Base-by-base conservation (phyloP, 2,329 filamentous ascomycete genomes). In the Thelonectria discophora region DNA sequence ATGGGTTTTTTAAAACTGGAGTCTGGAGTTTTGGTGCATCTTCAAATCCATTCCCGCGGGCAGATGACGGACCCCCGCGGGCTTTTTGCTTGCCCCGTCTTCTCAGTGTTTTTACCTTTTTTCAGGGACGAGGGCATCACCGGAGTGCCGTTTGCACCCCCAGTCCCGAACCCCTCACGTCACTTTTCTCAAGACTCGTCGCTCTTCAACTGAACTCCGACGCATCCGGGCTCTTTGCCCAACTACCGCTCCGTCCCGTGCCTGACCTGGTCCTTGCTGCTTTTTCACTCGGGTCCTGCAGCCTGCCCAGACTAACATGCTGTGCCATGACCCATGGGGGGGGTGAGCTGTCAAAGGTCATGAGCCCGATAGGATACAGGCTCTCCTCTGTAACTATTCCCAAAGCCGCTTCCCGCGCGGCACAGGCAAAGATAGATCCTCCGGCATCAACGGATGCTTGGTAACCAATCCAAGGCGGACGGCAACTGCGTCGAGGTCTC, bases 241-340 rank as follows among this genome's bases (percentile, higher is more conserved):
- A 59, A 59, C 56, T 54, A 52, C 50, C 56, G 56, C 20, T 13
- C 49, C 6, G 49, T 34, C n/a, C 37, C 42, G 32, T 20, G 30
- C 56, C 46, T 20, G 39, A 48, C 50, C 56, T 32, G 48, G 56
- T 39, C 24, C 48, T 17, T 39, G 27, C 27, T 30, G 27, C 27
- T 24, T 24, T 30, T 30, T 30, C 9, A 2, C 27, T 18, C 7
- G 32, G 12, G 48, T 24, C 30, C 34, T 37, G 34, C 27, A 30
- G 15, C 12, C 15, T 37, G n/a, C n/a, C n/a, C n/a, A n/a, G n/a
- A n/a, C n/a, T n/a, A n/a, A n/a, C n/a, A n/a, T 24, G 21, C 3
- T 24, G 3, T 24, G 11, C 34, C 12, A 37, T 30, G 34, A n/a
- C n/a, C n/a, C n/a, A n/a, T n/a, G 15, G 15, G 12, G 34, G 34